These are phyloP conservation scores for Sporisorium graminicola DNA, from an alignment of 1,284 basidiomycete species.

Conservation along the genomic window DNA sequence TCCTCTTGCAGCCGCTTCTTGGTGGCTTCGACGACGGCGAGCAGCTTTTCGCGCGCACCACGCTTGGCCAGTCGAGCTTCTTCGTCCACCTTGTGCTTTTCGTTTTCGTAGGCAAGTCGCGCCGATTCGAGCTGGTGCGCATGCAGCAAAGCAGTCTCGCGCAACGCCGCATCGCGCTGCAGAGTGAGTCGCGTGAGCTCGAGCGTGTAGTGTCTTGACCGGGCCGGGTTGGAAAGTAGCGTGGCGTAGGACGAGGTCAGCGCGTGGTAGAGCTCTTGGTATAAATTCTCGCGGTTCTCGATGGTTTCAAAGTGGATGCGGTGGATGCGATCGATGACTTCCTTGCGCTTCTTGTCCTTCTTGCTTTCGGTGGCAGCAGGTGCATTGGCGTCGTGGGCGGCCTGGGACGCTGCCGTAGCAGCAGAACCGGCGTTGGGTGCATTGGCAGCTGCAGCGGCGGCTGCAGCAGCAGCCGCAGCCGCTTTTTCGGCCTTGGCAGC, in stretches of 20 bases:
- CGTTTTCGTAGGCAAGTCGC: conserved; percentile 51
- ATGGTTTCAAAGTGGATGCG: conserved; percentile 66
- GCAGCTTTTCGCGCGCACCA: conserved; percentile 62
- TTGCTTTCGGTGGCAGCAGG: conserved; percentile 41
- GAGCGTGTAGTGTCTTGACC: conserved; percentile 63
- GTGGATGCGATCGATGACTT: conserved; percentile 67
- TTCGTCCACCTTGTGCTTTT: conserved; percentile 63
- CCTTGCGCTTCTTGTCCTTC: conserved; percentile 64
- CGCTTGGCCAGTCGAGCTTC: conserved; percentile 64
- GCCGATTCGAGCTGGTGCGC: conserved; percentile 65
- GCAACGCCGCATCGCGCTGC: conserved; percentile 58
- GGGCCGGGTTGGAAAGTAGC: conserved; percentile 60
- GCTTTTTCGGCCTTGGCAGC: conserved; percentile 43
- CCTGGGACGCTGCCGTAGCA: conserved; percentile 17
- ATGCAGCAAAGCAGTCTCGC: conserved; percentile 60
- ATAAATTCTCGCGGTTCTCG: conserved; percentile 65
- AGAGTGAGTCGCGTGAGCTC: conserved; percentile 58
- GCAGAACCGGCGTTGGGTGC: conserved; percentile 11
- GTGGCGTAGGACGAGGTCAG: conserved; percentile 59
- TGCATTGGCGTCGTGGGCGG: conserved; percentile 13
- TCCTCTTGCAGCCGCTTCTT: conserved; percentile 65
- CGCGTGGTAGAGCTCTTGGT: conserved; percentile 61
- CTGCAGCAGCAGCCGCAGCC: conserved; percentile 27
- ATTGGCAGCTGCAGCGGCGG: conserved; percentile 8
- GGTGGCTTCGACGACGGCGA: conserved; percentile 65